Evolutionary conservation across 345 rosid genomes (phyloP).

Genomic region (Populus ilicifolia): DNA sequence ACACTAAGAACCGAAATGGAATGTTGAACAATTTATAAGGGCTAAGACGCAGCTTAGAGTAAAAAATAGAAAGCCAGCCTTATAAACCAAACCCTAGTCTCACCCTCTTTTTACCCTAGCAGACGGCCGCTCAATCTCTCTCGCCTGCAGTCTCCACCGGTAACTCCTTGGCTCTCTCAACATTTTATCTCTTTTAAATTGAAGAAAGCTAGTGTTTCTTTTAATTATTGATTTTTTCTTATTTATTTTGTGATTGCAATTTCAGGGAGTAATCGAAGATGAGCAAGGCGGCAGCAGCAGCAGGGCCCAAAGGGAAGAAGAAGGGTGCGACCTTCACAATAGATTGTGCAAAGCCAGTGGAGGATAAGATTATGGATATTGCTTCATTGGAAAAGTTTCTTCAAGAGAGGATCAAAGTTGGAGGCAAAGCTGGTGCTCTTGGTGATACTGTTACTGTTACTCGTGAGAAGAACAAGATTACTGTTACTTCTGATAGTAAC

Average conservation of each 20-base stretch:
- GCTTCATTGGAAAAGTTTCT: conserved; percentile 73
- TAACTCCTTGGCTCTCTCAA: neutral
- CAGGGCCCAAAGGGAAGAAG: conserved; percentile 41
- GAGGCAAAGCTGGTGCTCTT: conserved; percentile 72
- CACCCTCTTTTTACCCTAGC: no score
- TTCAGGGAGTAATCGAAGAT: neutral
- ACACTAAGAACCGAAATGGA: neutral
- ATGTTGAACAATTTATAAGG: neutral
- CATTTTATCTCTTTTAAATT: neutral
- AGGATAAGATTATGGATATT: conserved; percentile 72
- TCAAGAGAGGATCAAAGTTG: conserved; percentile 70
- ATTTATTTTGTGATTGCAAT: neutral
- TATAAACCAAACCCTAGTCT: conserved; percentile 1
- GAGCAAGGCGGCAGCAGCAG: conserved; percentile 9
- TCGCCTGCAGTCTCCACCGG: neutral
- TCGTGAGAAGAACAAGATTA: conserved; percentile 49
- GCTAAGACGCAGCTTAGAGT: neutral
- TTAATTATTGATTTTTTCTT: neutral
- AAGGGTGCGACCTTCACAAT: conserved; percentile 47
- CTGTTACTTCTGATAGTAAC: conserved; percentile 46
- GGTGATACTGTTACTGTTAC: conserved; percentile 49
- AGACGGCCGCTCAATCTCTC: neutral
- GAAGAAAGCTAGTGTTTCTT: neutral
- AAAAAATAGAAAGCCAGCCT: no score
- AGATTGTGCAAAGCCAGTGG: conserved; percentile 69